These are phyloP conservation scores for Ogataea trehalophila DNA, from an alignment of 805 yeast species.

Conservation along the genomic window DNA sequence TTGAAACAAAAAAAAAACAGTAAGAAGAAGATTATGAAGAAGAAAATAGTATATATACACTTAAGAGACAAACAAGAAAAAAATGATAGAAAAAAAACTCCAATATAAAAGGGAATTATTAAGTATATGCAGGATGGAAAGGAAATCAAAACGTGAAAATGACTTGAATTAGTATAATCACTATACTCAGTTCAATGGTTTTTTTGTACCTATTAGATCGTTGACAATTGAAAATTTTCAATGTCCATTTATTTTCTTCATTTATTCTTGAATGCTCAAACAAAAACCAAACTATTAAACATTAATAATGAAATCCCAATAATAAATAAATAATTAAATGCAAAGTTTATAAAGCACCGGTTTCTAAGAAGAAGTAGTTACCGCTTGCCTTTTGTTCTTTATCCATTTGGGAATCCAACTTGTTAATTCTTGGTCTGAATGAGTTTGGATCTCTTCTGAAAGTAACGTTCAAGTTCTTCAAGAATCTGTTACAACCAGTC, in stretches of 20 bases:
- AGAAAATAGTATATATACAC: too few relatives aligned
- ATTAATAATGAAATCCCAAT: constrained; percentile 1
- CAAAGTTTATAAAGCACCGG: constrained; percentile 33
- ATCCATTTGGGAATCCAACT: constrained; percentile 97
- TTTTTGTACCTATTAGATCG: not conserved
- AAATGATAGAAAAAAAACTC: too few relatives aligned
- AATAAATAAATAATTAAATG: constrained; percentile 3
- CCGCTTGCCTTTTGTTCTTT: constrained; percentile 92
- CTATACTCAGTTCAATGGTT: not conserved
- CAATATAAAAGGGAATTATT: too few relatives aligned
- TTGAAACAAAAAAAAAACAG: too few relatives aligned
- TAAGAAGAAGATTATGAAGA: too few relatives aligned
- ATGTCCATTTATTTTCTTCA: not conserved
- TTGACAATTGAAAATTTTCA: too few relatives aligned
- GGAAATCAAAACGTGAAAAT: too few relatives aligned
- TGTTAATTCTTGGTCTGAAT: constrained; percentile 97
- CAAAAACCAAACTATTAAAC: not conserved
- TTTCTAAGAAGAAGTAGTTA: constrained; percentile 94
- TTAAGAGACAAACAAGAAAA: too few relatives aligned
- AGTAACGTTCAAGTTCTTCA: constrained; percentile 95
- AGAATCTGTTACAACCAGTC: constrained; percentile 95
- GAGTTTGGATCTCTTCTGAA: constrained; percentile 99
- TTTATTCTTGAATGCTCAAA: not conserved
- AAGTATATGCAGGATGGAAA: too few relatives aligned
- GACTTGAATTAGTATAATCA: too few relatives aligned